These are phyloP conservation scores for Geotrichum aggregatum DNA, from an alignment of 1,139 yeast genomes.

Conservation along the genomic window DNA sequence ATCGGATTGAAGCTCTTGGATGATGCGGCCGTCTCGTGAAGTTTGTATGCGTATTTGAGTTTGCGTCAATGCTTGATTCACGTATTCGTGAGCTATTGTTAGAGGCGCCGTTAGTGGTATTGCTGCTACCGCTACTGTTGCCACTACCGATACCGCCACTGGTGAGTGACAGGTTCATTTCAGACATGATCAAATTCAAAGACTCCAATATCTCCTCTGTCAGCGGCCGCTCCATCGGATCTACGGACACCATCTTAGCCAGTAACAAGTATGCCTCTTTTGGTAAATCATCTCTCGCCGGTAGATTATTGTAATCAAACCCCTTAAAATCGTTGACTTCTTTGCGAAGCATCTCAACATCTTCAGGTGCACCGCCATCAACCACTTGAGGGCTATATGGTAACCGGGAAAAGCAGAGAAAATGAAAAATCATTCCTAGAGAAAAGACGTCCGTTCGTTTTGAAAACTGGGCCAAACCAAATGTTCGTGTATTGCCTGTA, in stretches of 20 bases:
- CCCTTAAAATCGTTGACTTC: constrained; percentile 43
- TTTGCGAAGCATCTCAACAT: constrained; percentile 38
- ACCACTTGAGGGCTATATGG: constrained; percentile 47
- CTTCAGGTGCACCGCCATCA: constrained; percentile 24
- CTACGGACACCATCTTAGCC: constrained; percentile 37
- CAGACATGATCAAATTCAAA: background rate
- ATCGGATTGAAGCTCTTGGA: constrained; percentile 1
- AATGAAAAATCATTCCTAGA: constrained; percentile 74
- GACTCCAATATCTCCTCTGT: constrained; percentile 10
- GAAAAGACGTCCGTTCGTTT: constrained; percentile 76
- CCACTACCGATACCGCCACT: background rate
- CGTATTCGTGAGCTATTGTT: too few relatives aligned
- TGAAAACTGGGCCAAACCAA: constrained; percentile 44
- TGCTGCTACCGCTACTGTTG: background rate
- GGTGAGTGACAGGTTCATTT: background rate
- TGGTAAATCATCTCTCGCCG: constrained; percentile 40
- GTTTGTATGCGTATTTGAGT: background rate
- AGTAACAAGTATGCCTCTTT: constrained; percentile 42
- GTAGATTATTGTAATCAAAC: constrained; percentile 28
- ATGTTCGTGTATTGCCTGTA: too few relatives aligned
- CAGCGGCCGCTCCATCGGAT: constrained; percentile 45
- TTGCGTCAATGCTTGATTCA: too few relatives aligned
- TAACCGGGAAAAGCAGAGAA: constrained; percentile 61
- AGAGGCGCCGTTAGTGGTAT: background rate
- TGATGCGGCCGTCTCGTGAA: too few relatives aligned